These are phyloP conservation scores for Ramaria rubella DNA, from an alignment of 768 basidiomycete species.

Conservation along the genomic window DNA sequence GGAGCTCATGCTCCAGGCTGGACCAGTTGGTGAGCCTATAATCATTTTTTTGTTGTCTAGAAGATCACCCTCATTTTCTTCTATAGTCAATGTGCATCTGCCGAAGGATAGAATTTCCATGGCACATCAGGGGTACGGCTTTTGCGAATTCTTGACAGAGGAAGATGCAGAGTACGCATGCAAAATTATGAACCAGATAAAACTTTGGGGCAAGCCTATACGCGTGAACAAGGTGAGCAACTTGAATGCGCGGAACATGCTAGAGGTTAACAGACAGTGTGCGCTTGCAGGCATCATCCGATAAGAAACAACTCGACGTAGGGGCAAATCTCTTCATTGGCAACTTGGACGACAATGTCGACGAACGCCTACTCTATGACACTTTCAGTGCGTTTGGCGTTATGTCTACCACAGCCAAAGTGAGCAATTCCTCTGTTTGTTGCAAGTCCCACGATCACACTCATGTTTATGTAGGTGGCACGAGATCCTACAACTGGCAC, in stretches of 20 bases:
- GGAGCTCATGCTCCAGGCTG: slow-evolving; percentile 99
- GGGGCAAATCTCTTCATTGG: slow-evolving; percentile 97
- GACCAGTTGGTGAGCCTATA: slow-evolving; percentile 78
- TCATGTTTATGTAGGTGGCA: slow-evolving; percentile 66
- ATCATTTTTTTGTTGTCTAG: neutral
- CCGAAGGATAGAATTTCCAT: slow-evolving; percentile 98
- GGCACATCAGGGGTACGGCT: slow-evolving; percentile 98
- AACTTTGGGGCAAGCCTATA: slow-evolving; percentile 97
- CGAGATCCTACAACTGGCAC: slow-evolving; percentile 77
- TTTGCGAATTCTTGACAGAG: slow-evolving; percentile 98
- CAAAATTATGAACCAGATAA: slow-evolving; percentile 99
- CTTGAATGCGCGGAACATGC: neutral
- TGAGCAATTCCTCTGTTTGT: slow-evolving; percentile 26
- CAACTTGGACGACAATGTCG: slow-evolving; percentile 90
- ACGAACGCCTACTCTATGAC: slow-evolving; percentile 87
- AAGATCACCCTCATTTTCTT: neutral
- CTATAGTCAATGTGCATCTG: slow-evolving; percentile 88
- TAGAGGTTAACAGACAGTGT: neutral
- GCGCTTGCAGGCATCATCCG: slow-evolving; percentile 75
- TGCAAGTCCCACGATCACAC: neutral
- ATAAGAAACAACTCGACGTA: slow-evolving; percentile 96
- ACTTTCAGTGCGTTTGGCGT: slow-evolving; percentile 94
- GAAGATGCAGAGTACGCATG: slow-evolving; percentile 99
- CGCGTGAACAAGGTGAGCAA: slow-evolving; percentile 89
- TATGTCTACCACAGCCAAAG: slow-evolving; percentile 88